Base-by-base conservation (phyloP, 345 rosid species). In the Lepidium africanum region DNA sequence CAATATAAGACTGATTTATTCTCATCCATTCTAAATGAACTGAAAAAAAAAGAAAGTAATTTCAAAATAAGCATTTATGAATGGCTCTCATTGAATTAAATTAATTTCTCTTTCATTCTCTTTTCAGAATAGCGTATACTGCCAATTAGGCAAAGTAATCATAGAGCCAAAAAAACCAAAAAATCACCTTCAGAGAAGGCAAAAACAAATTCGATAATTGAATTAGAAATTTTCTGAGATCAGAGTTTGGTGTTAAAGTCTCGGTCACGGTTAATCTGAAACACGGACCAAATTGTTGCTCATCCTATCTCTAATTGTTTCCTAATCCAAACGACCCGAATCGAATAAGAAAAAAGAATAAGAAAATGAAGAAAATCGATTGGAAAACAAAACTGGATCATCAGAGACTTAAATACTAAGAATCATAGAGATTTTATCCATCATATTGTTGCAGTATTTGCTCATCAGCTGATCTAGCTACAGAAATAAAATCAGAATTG, bases 361-460 rank as follows among this genome's bases (percentile, higher is more conserved):
- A 2, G 41, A 1, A 11, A 38, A 36, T 1, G 10, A 40, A 9
- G 9, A 10, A 51, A 12, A 33, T 25, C 9, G 19, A 50, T 1
- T 30, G 25, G 0, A 32, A 5, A 10, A 4, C 1, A 40, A 64
- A 50, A 21, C 1, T 1, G 3, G 78, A 76, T 67, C 78, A 69
- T 72, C 78, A 76, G 78, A 76, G 79, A 67, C 30, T 63, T 75
- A 62, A 75, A 79, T 67, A 75, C 82, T 75, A 71, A 53, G 67
- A 79, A 79, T 79, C 82, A 76, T 16, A 39, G 10, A 64, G 58
- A 66, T 42, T 25, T 5, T 33, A 10, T 40, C 73, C 77, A 13
- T 79, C 80, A 64, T 69, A 79, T 79, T 79, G 82, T 79, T 79
- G 80, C 82, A 79, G 82, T 79, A 71, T 76, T 76, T 41, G 46